Base-by-base conservation (phyloP, 495 filamentous ascomycete genomes). In the Talaromyces stipitatus region DNA sequence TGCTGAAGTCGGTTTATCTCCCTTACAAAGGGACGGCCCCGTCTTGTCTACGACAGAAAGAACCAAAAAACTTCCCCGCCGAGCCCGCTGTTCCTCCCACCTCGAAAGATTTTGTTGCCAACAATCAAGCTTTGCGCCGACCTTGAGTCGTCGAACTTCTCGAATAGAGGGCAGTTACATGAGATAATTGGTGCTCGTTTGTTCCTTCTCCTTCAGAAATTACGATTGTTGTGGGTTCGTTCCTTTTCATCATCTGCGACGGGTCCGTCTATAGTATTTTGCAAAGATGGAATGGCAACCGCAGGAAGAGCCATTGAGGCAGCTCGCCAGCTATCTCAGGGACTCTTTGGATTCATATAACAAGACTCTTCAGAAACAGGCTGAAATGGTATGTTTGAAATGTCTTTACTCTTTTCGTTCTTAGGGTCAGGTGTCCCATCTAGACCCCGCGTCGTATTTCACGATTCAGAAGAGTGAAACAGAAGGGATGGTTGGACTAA, bases 281-380 rank as follows among this genome's bases (percentile, higher is more conserved):
- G n/a, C 28, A 47, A 73, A 63, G 58, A 96, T 96, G 91, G 84
- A 84, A 67, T 99, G 94, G 94, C 90, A 96, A 77, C 95, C 94
- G 29, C 81, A 89, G 69, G 81, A 86, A 60, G 89, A 89, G 77
- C 88, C 87, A 67, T 79, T 97, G 78, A 80, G 81, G 77, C 90
- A 95, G 78, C 82, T 99, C 41, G 87, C 90, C 61, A 83, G 83
- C 66, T 97, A 85, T 73, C 83, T 99, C 64, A 86, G 82, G 73
- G 91, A 97, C 75, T 96, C 95, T 50, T 79, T 99, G 65, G 92
- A 90, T 70, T 83, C 86, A 56, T 85, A 87, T 71, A 80, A 96
- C 71, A 78, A 81, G 61, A 75, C 68, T 58, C 83, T 85, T 30
- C 91, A 95, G 69, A 96, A 90, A 71, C 85, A 92, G 66, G 94